Conservation (phyloP, 257 asterid species). For the Nicotiana noctiflora region DNA sequence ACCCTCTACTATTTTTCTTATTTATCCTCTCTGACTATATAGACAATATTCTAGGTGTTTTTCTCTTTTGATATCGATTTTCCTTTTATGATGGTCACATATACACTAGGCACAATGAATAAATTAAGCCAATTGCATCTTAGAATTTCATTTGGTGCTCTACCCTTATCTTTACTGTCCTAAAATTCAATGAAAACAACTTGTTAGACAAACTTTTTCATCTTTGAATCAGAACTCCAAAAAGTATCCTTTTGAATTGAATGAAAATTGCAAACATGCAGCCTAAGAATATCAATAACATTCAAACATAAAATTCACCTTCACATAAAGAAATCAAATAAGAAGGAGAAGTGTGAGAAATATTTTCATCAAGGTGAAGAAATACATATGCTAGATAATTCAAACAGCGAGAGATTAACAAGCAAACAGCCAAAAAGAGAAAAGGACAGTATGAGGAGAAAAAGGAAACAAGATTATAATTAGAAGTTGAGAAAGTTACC, state of each 20-base stretch:
- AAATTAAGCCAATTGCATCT: background rate
- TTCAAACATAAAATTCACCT: background rate
- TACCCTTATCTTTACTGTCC: background rate
- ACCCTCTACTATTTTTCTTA: background rate
- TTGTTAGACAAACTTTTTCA: background rate
- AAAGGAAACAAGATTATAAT: background rate
- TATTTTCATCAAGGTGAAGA: background rate
- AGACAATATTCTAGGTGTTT: background rate
- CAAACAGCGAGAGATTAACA: background rate
- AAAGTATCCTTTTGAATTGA: background rate
- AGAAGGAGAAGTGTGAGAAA: background rate
- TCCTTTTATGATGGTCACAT: background rate
- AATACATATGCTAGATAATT: background rate
- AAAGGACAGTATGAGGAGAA: background rate
- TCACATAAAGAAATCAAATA: background rate
- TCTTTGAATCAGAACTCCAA: background rate
- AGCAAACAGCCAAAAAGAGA: background rate
- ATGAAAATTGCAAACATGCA: background rate
- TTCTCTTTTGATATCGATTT: background rate
- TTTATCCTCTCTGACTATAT: background rate
- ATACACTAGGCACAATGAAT: background rate
- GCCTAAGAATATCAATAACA: background rate
- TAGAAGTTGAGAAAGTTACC: constrained; percentile 15
- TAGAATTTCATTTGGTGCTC: background rate
- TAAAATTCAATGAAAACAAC: background rate